Evolutionary conservation across 495 filamentous ascomycete species (phyloP).

Genomic region (Penicillium crystallinum): DNA sequence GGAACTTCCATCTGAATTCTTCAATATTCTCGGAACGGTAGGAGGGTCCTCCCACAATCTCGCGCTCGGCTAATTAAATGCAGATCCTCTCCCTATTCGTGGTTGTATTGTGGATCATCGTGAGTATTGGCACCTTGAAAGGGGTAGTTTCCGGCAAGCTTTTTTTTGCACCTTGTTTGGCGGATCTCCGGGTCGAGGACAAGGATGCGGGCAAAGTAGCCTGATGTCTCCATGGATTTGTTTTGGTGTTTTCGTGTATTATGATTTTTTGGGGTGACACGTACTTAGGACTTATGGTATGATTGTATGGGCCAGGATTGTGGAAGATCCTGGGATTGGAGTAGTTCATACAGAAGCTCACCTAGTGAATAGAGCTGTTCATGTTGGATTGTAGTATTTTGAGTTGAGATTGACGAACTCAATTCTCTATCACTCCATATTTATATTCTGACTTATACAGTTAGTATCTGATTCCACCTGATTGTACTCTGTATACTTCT

Average conservation of each 20-base stretch:
- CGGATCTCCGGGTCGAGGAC: slow-evolving; percentile 30
- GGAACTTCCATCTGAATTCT: slow-evolving; percentile 45
- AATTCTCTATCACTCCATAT: no score
- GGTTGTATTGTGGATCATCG: slow-evolving; percentile 47
- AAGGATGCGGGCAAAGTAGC: slow-evolving; percentile 17
- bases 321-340: slow-evolving; percentile 2
- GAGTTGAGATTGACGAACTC: no score
- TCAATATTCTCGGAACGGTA: slow-evolving; percentile 48
- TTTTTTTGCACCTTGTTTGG: slow-evolving; percentile 50
- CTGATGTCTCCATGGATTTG: neutral
- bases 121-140: slow-evolving; percentile 41
- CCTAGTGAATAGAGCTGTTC: no score
- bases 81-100: slow-evolving; percentile 47
- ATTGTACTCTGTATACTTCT: no score
- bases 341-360: no score
- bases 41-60: neutral
- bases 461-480: no score
- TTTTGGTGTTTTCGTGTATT: no score
- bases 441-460: no score
- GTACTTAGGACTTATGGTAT: neutral
- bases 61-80: neutral
- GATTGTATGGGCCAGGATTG: slow-evolving; percentile 3
- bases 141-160: slow-evolving; percentile 41
- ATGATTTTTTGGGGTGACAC: neutral
- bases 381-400: no score